A percentile compares a stretch with the other conserved stretches of the same genome.
Evolutionary conservation across 257 asterid species (phyloP).

Genomic region (Paraleonurus japonicus): DNA sequence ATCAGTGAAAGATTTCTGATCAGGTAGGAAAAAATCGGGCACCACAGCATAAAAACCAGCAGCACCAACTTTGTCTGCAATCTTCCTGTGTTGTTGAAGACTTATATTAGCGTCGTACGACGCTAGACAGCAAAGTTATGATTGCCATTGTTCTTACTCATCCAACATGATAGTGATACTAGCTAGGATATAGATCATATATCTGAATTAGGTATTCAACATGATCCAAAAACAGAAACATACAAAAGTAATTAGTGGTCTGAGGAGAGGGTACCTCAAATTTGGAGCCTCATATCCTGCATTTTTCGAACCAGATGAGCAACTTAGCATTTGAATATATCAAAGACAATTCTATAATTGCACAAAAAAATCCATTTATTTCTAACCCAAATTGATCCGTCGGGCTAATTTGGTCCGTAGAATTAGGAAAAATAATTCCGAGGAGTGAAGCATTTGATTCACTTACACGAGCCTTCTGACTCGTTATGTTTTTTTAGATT

Average conservation of each 20-base stretch:
- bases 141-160: too few relatives aligned
- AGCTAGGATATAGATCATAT: background rate
- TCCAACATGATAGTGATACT: background rate
- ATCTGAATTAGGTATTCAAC: background rate
- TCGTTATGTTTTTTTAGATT: too few relatives aligned
- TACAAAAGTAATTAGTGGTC: background rate
- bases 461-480: too few relatives aligned
- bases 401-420: too few relatives aligned
- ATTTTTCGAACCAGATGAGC: background rate
- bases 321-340: background rate
- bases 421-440: too few relatives aligned
- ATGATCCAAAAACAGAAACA: background rate
- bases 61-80: conserved; percentile 64
- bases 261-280: conserved; percentile 43
- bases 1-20: conserved; percentile 17
- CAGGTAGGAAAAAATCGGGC: conserved; percentile 55
- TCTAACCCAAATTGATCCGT: too few relatives aligned
- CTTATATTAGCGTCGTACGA: background rate
- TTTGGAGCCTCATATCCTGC: conserved; percentile 67
- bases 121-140: too few relatives aligned
- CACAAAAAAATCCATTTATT: too few relatives aligned
- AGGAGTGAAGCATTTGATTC: too few relatives aligned
- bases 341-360: background rate
- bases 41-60: conserved; percentile 61
- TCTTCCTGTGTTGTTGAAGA: conserved; percentile 37